These are phyloP conservation scores for Talaromyces sp. DNA, from an alignment of 2,329 filamentous ascomycete genomes.

Conservation along the genomic window DNA sequence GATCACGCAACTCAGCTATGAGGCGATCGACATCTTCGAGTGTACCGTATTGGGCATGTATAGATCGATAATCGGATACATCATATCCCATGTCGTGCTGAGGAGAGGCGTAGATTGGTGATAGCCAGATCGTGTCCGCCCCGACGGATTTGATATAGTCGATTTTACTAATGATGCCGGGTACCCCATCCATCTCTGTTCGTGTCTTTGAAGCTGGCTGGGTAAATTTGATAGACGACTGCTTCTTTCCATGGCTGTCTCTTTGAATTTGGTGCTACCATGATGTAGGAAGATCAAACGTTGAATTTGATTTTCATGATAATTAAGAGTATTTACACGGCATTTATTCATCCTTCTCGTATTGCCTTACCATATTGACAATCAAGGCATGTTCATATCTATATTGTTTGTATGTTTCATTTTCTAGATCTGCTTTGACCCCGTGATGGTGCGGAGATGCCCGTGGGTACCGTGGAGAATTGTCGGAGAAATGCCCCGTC, in stretches of 20 bases:
- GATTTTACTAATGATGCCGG: neutral
- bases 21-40: conserved; percentile 47
- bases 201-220: neutral
- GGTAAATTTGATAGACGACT: neutral
- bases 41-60: conserved; percentile 29
- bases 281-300: neutral
- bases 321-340: neutral
- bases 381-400: neutral
- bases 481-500: neutral
- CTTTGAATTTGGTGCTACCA: conserved; percentile 6
- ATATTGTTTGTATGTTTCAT: neutral
- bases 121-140: neutral
- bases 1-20: conserved; percentile 42
- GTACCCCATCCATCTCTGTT: neutral
- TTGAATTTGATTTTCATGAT: neutral
- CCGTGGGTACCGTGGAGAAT: neutral
- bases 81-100: neutral
- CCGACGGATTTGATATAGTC: neutral
- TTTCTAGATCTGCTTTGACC: neutral
- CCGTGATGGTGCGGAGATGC: neutral
- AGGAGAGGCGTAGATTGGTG: neutral
- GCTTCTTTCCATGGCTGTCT: conserved; percentile 12
- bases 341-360: neutral
- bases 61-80: neutral
- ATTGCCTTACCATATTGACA: neutral